phyloP scores from a whole-genome alignment of 192 early-diverging fungal genomes.

The Umbelopsis sp. region DNA sequence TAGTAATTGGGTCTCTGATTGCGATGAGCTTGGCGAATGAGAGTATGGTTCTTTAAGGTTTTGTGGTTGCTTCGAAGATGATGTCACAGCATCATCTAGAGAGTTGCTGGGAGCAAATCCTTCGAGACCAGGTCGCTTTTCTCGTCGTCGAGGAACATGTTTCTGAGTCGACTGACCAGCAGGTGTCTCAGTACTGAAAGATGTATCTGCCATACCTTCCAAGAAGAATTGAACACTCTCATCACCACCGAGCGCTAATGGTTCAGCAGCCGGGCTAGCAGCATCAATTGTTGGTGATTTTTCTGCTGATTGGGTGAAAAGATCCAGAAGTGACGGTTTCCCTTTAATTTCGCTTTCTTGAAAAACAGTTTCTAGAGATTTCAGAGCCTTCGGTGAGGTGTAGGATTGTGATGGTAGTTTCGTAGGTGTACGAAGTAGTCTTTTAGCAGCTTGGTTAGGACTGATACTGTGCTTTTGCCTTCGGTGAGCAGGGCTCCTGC shows the following conservation, averaged over 20 bases:
- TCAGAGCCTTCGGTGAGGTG: neutral
- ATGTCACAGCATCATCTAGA: neutral
- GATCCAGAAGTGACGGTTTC: neutral
- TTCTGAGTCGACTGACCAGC: neutral
- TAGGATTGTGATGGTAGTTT: neutral
- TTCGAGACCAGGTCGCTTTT: neutral
- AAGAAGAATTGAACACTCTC: slow-evolving; percentile 5
- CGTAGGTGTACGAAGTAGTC: neutral
- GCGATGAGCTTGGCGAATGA: neutral
- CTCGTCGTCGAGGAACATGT: neutral
- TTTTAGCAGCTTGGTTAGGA: neutral
- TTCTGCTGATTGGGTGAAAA: neutral
- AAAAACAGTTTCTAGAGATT: slow-evolving; percentile 6
- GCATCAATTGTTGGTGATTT: neutral
- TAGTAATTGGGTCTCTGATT: neutral
- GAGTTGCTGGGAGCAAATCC: slow-evolving; percentile 12
- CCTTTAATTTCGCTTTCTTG: neutral
- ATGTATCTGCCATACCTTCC: neutral
- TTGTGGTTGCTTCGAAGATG: neutral
- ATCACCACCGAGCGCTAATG: neutral
- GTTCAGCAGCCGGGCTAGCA: neutral
- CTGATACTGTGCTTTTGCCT: neutral
- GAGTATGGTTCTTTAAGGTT: neutral
- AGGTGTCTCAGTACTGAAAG: neutral
- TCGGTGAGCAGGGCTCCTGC: neutral